phyloP scores from a whole-genome alignment of 208 protist genomes.

The Wallacemonas collosoma region DNA sequence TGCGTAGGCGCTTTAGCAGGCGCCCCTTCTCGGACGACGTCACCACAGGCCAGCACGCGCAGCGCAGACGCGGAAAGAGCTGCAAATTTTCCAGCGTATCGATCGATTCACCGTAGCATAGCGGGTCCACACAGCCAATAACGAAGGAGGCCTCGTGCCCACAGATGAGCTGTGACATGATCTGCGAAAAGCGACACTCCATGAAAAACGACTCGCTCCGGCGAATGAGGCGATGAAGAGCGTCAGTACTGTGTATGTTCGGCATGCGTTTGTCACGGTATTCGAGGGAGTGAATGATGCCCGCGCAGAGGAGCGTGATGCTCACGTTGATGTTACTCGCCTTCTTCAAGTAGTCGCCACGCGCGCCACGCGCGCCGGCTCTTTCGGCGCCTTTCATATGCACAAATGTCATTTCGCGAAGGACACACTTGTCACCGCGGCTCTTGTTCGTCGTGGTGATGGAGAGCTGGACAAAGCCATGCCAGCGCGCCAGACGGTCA shows the following conservation, averaged over 20 bases:
- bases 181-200: conserved; percentile 89
- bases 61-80: conserved; percentile 69
- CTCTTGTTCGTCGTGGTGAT: conserved; percentile 72
- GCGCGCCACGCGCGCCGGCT: conserved; percentile 63
- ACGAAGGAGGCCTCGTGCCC: conserved; percentile 87
- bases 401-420: conserved; percentile 85
- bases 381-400: conserved; percentile 88
- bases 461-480: conserved; percentile 85
- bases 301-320: conserved; percentile 76
- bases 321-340: conserved; percentile 84
- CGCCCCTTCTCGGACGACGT: conserved; percentile 74
- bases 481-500: conserved; percentile 70
- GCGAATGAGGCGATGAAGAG: conserved; percentile 71
- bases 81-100: conserved; percentile 89
- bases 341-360: conserved; percentile 49
- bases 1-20: conserved; percentile 65
- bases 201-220: conserved; percentile 90
- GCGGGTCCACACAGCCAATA: conserved; percentile 76
- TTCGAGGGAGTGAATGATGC: conserved; percentile 84
- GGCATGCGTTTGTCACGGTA: conserved; percentile 61
- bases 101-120: conserved; percentile 76
- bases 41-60: conserved; percentile 58
- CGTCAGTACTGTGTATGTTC: conserved; percentile 40
- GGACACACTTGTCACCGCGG: conserved; percentile 51
- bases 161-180: conserved; percentile 88